These are phyloP conservation scores for Corymbia citriodora DNA, from an alignment of 441 rosid species.

Conservation along the genomic window DNA sequence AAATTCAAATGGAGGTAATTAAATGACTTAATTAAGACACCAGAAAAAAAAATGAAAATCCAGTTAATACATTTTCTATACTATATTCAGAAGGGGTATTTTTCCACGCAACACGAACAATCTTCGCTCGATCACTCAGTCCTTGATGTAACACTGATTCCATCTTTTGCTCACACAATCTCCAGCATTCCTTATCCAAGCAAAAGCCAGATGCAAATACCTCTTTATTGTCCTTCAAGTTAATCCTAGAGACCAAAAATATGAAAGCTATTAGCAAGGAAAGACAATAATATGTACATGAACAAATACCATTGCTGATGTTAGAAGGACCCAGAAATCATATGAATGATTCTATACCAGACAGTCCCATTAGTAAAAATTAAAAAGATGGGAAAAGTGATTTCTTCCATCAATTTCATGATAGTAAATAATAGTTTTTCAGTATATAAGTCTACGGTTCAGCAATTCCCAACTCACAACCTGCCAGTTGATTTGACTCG, in stretches of 20 bases:
- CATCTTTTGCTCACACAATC: constrained; percentile 73
- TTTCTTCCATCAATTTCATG: not conserved
- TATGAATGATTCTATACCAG: not conserved
- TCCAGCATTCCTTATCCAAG: constrained; percentile 93
- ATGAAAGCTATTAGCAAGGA: not conserved
- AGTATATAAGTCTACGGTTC: not conserved
- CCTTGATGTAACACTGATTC: constrained; percentile 62
- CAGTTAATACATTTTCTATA: constrained; percentile 53
- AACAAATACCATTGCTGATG: not conserved
- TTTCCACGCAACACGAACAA: constrained; percentile 75
- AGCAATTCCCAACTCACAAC: not conserved
- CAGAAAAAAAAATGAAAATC: not conserved
- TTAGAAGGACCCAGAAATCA: not conserved
- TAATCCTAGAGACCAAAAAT: constrained; percentile 42
- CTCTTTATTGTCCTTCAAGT: constrained; percentile 47
- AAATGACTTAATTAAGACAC: not conserved
- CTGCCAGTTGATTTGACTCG: not conserved
- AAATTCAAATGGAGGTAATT: not conserved
- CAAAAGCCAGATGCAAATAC: constrained; percentile 56
- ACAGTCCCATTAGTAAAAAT: not conserved
- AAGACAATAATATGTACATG: not conserved
- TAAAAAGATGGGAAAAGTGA: not conserved
- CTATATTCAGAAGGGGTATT: constrained; percentile 46
- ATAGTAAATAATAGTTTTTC: not conserved
- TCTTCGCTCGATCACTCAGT: constrained; percentile 70